Evolutionary conservation across 345 rosid species (phyloP), one percentile per base, ranked within the genome.

Genomic region (Streptanthus diversifolius): DNA sequence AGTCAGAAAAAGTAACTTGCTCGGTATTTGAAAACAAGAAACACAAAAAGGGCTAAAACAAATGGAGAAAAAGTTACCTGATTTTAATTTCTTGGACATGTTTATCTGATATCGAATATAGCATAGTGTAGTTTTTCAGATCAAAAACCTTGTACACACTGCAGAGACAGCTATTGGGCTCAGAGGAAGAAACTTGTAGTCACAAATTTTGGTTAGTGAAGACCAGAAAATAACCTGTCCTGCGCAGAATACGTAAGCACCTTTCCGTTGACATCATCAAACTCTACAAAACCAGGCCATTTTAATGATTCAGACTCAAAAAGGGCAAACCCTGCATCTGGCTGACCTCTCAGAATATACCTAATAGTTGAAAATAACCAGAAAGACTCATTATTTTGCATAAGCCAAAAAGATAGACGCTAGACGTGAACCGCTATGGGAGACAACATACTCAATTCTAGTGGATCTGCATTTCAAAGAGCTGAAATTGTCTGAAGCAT

Each of bases 211-310:
- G 17, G 24, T 30, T 37, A 11, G 8, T 13, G 2, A 33, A 73
- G 62, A 48, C 14, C 7, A 49, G 58, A 77, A 66, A 59, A 35
- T 71, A 48, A 93, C 98, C 96, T 88, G 82, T 91, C 92, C 60
- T 93, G 98, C 2, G 98, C 98, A 13, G 97, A 93, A 85, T 91
- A 91, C 12, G 98, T 91, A 15, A 93, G 84, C 62, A 93, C 97
- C 71, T 93, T 93, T 30, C 98, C 98, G 69, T 93, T 93, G 37
- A 93, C 97, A 82, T 93, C 98, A 82, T 93, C 98, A 82, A 93
- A 93, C 86, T 93, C 98, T 7, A 93, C 98, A 82, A 93, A 93
- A 15, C 98, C 98, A 19, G 98, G 98, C 98, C 98, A 93, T 74
- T 91, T 93, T 48, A 93, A 82, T n/a, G 96, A 89, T 58, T 93